phyloP scores from a whole-genome alignment of 768 basidiomycete genomes.

The Trametes elegans region DNA sequence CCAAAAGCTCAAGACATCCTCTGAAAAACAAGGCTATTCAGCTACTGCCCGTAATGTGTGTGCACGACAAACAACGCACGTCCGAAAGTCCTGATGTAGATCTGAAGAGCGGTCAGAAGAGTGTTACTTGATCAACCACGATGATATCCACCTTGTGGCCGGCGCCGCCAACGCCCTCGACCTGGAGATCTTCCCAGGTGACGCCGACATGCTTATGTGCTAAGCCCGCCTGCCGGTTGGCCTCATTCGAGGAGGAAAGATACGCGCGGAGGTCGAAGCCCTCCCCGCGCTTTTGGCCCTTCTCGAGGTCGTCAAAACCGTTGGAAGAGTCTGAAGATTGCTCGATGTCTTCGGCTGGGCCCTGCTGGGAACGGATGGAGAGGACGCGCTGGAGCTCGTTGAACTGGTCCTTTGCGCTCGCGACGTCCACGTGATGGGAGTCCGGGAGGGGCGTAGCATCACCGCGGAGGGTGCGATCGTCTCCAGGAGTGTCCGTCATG shows the following conservation, averaged over 20 bases:
- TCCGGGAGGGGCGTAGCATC: conserved; percentile 18
- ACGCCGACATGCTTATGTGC: conserved; percentile 76
- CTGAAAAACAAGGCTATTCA: conserved; percentile 31
- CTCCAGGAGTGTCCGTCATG: conserved; percentile 30
- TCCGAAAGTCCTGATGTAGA: conserved; percentile 59
- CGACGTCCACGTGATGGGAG: conserved; percentile 45
- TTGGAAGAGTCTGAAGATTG: neutral
- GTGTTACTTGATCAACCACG: neutral
- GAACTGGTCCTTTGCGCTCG: conserved; percentile 50
- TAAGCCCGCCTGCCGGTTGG: conserved; percentile 61
- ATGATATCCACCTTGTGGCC: conserved; percentile 49
- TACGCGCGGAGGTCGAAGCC: conserved; percentile 68
- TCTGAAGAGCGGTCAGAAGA: conserved; percentile 32
- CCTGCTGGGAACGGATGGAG: conserved; percentile 19
- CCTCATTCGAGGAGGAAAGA: conserved; percentile 63
- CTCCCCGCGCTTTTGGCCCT: conserved; percentile 34
- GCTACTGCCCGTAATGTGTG: neutral
- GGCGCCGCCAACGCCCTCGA: conserved; percentile 54
- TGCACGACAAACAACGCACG: conserved; percentile 35
- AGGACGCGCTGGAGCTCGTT: conserved; percentile 47
- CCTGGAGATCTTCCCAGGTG: conserved; percentile 68
- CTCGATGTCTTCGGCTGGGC: neutral
- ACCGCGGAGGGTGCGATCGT: conserved; percentile 28
- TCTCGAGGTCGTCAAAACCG: conserved; percentile 34
- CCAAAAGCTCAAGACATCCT: conserved; percentile 53